Base-by-base conservation (phyloP, 169 alveolate genomes). In the Eimeria necatrix region DNA sequence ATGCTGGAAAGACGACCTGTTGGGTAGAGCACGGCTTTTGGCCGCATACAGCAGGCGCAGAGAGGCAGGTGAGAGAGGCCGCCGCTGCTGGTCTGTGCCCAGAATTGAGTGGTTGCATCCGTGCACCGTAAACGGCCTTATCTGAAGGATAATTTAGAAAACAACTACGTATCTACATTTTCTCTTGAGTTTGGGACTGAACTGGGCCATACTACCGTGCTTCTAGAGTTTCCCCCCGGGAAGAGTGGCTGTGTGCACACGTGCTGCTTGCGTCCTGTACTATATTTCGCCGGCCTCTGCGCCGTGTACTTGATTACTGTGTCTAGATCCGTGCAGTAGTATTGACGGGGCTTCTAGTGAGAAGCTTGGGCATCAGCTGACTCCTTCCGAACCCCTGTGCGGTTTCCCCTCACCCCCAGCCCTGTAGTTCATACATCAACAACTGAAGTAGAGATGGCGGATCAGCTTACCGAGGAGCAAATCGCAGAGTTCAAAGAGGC, bases 401-500 rank as follows among this genome's bases (percentile, higher is more conserved):
- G 20, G 91, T 84, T 84, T 84, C 91, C 91, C 91, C 91, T 74
- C 85, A 56, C 64, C 73, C 91, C 91, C 91, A 84, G 91, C 91
- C 91, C 78, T 56, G 76, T 59, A 74, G 91, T 56, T 32, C 80
- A 41, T 22, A 26, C 91, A 84, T 16, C 64, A 53, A 32, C 60
- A 53, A 51, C 89, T 26, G 32, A 53, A 84, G 91, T 18, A 48
- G 76, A 93, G 91, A 99, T 99, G 99, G 99, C 99, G 74, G 99
- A 99, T 96, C 98, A 99, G 97, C 97, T 99, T 91, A 98, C 99
- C 56, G 99, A 99, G 96, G 99, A 99, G 97, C 99, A 99, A 97
- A 99, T 99, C 92, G 99, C 99, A 76, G 99, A 99, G 97, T 99
- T 99, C 98, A 99, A 99, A 98, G 99, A 99, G 98, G 97, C 99